Evolutionary conservation across 2,329 filamentous ascomycete genomes (phyloP).

Genomic region (Cercospora berteroae): DNA sequence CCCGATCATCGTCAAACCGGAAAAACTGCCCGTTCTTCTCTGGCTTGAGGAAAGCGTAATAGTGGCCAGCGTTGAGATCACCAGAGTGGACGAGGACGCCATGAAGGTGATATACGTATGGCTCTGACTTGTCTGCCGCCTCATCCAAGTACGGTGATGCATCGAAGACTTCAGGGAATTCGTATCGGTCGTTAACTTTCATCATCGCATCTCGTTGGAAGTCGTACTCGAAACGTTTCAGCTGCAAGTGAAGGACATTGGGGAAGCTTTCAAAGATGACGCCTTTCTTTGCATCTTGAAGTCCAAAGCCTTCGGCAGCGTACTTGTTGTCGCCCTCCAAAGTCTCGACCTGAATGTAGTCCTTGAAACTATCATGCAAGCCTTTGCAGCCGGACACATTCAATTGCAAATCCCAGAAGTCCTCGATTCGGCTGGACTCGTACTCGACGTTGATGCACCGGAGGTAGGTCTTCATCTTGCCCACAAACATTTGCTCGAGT

Average conservation of each 20-base stretch:
- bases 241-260: constrained; percentile 86
- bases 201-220: constrained; percentile 95
- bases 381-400: constrained; percentile 94
- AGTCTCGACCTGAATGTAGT: constrained; percentile 95
- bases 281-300: constrained; percentile 96
- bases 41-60: constrained; percentile 95
- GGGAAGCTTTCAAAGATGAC: constrained; percentile 97
- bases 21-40: constrained; percentile 92
- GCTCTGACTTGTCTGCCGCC: constrained; percentile 80
- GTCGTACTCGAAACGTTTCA: constrained; percentile 98
- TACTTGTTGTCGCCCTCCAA: constrained; percentile 99
- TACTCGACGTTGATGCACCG: constrained; percentile 98
- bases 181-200: constrained; percentile 94
- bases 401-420: constrained; percentile 98
- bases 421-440: constrained; percentile 90
- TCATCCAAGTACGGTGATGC: constrained; percentile 83
- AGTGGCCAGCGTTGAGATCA: constrained; percentile 94
- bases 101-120: constrained; percentile 89
- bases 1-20: constrained; percentile 94
- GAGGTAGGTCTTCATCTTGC: constrained; percentile 98
- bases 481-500: constrained; percentile 86
- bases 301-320: constrained; percentile 83
- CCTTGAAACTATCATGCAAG: constrained; percentile 88
- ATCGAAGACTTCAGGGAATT: constrained; percentile 81
- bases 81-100: constrained; percentile 95